A percentile compares a stretch with the other conserved stretches of the same genome.
Evolutionary conservation across 371 early-diverging fungal species (phyloP).

Genomic region (Rhizopus microsporus): DNA sequence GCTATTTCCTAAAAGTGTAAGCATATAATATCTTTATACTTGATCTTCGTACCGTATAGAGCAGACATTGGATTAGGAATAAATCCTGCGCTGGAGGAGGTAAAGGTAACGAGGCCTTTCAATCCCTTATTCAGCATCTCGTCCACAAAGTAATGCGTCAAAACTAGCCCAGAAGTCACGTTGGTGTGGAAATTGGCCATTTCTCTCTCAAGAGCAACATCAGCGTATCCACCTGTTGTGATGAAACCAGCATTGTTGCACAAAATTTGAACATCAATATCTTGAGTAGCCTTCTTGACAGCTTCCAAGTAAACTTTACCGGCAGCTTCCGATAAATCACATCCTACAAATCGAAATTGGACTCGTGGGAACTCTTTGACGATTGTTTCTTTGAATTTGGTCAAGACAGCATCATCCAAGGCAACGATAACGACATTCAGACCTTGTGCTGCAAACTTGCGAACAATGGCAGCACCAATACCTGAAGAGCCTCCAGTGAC

Average conservation of each 20-base stretch:
- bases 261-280: slow-evolving; percentile 55
- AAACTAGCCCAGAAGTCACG: slow-evolving; percentile 48
- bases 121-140: slow-evolving; percentile 45
- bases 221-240: slow-evolving; percentile 56
- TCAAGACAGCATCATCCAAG: slow-evolving; percentile 49
- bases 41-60: slow-evolving; percentile 45
- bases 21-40: neutral
- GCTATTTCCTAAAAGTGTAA: slow-evolving; percentile 19
- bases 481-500: slow-evolving; percentile 67
- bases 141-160: slow-evolving; percentile 59
- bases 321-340: slow-evolving; percentile 48
- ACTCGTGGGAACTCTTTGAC: slow-evolving; percentile 43
- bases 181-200: slow-evolving; percentile 61
- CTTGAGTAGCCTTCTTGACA: slow-evolving; percentile 46
- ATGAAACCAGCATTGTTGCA: slow-evolving; percentile 73
- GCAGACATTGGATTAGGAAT: slow-evolving; percentile 62
- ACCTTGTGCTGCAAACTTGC: slow-evolving; percentile 55
- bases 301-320: slow-evolving; percentile 44
- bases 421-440: slow-evolving; percentile 64
- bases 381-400: slow-evolving; percentile 41
- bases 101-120: slow-evolving; percentile 55
- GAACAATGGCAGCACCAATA: slow-evolving; percentile 62
- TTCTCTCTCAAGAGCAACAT: slow-evolving; percentile 38
- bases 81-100: slow-evolving; percentile 62
- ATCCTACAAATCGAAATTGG: slow-evolving; percentile 56